Evolutionary conservation across 176 grass and related monocot genomes (phyloP), one percentile per base, ranked within the genome.

Genomic region (Oryza glumipatula): DNA sequence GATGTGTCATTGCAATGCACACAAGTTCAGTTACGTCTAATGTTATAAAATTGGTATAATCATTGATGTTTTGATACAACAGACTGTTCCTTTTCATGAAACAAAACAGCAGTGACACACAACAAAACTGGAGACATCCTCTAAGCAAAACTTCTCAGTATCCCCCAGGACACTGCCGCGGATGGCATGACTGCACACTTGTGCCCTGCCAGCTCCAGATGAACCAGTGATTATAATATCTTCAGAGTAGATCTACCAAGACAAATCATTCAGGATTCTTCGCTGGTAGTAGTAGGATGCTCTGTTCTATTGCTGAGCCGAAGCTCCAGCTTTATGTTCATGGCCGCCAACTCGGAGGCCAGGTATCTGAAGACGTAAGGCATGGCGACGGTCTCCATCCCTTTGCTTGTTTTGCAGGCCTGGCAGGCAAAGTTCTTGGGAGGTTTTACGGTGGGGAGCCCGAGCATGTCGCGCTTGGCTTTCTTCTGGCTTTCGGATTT

Each of bases 361-460:
- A 95, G 65, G 63, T 98, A 94, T 83, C 91, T 92, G 84, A 94
- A 94, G 28, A 98, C 96, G 19, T 92, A 90, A 7, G 96, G 96
- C 96, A 98, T 98, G 21, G 96, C 96, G 8, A 98, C 96, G 2
- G 96, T 98, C 84, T 95, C 96, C 83, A 98, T 94, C 69, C 96
- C 96, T 72, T 92, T 95, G 75, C 89, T 90, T 49, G 93, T 88
- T 74, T 95, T 88, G 82, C 96, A 98, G 22, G 91, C 87, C 26
- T 93, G 91, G 67, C 93, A 98, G 1, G 80, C 89, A 7, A 90
- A 94, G 43, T 70, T 95, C 78, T 98, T 98, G 0, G 79, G 80
- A 4, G 89, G 76, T 67, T 60, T 98, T 30, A 90, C 68, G 4
- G 89, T 85, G 14, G 86, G 89, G 13, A 95, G 70, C 3, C 93